These are phyloP conservation scores for Saccharomycopsis oosterbeekiorum DNA, from an alignment of 805 yeast genomes.

Conservation along the genomic window DNA sequence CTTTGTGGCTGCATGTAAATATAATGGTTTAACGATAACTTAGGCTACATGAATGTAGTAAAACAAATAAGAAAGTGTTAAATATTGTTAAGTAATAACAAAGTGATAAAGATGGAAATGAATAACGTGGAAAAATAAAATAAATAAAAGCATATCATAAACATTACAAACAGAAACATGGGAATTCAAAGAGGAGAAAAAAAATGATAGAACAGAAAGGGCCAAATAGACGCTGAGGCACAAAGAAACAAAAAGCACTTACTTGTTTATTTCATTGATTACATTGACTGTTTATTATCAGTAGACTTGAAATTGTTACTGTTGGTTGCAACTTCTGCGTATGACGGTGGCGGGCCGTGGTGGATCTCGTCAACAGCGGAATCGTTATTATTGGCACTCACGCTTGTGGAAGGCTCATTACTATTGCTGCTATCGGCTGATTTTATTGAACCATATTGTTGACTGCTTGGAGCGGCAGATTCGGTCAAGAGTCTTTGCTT, in stretches of 20 bases:
- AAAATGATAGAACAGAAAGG: no score
- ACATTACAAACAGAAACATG: no score
- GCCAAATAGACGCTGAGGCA: neutral
- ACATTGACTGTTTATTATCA: slow-evolving; percentile 12
- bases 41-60: no score
- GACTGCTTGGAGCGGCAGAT: neutral
- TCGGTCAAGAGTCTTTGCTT: neutral
- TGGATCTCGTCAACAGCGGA: neutral
- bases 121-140: no score
- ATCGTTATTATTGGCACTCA: neutral
- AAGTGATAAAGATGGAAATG: no score
- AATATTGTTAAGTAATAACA: no score
- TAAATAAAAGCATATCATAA: no score
- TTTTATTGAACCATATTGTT: neutral
- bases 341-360: slow-evolving; percentile 9
- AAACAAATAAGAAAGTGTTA: no score
- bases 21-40: no score
- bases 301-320: slow-evolving; percentile 1
- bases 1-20: no score
- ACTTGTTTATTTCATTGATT: no score
- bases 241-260: neutral
- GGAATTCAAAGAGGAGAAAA: no score
- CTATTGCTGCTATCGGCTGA: neutral
- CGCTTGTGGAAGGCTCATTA: neutral
- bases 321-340: slow-evolving; percentile 4